These are phyloP conservation scores for Yamadazyma kanchanaburiensis DNA, from an alignment of 1,139 yeast species.

Conservation along the genomic window DNA sequence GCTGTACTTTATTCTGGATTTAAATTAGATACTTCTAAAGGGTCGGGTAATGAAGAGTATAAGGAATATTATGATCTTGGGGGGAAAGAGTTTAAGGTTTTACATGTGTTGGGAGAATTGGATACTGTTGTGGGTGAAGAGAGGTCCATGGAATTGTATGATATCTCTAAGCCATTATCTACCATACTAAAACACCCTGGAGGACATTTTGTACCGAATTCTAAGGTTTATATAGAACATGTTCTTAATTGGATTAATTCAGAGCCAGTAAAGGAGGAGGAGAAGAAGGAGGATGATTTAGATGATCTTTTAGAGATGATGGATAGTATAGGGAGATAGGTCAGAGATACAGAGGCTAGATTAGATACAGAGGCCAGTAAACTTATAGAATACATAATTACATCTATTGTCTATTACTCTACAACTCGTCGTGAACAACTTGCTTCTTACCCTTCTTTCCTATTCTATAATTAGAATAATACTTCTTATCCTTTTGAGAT, in stretches of 20 bases:
- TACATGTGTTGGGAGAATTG: conserved; percentile 82
- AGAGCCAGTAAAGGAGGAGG: conserved; percentile 12
- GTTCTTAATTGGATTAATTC: conserved; percentile 53
- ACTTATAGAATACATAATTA: background rate
- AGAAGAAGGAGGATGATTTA: conserved; percentile 20
- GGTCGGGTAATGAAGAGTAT: conserved; percentile 24
- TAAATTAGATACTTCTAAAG: conserved; percentile 49
- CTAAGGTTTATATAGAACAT: conserved; percentile 56
- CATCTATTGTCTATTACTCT: conserved; percentile 2
- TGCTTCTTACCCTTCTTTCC: conserved; percentile 20
- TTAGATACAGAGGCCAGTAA: too few relatives aligned
- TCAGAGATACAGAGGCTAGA: too few relatives aligned
- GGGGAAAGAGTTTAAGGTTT: conserved; percentile 28
- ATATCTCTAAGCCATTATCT: conserved; percentile 46
- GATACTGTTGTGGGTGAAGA: conserved; percentile 87
- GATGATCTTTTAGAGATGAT: conserved; percentile 32
- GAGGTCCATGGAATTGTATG: conserved; percentile 56
- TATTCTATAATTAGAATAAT: conserved; percentile 26
- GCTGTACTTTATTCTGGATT: conserved; percentile 79
- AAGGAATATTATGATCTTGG: conserved; percentile 30
- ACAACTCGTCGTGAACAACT: conserved; percentile 35
- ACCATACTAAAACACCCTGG: conserved; percentile 70
- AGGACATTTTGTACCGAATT: conserved; percentile 83
- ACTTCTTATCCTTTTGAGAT: conserved; percentile 32
- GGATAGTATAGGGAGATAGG: conserved; percentile 31